These are phyloP conservation scores for Solanum tacnaense DNA, from an alignment of 257 asterid species.

Conservation along the genomic window DNA sequence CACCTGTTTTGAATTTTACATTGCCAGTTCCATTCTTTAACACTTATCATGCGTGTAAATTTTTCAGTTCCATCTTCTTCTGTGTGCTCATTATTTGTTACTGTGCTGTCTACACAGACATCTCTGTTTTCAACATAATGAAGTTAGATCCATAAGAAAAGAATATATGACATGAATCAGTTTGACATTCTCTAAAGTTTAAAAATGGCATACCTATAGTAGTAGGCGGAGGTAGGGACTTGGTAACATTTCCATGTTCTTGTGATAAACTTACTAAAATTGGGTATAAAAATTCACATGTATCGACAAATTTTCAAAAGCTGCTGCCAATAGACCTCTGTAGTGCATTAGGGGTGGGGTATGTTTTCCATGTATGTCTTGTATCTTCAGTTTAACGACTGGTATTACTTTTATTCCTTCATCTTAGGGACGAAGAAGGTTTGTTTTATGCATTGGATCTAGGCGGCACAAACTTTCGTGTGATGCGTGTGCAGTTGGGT, in stretches of 20 bases:
- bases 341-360: background rate
- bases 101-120: too few species aligned
- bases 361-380: background rate
- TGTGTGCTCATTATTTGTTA: too few species aligned
- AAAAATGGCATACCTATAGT: too few species aligned
- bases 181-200: too few species aligned
- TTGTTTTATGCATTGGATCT: constrained; percentile 85
- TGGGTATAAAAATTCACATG: background rate
- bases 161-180: too few species aligned
- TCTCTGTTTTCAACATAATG: too few species aligned
- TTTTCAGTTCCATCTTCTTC: too few species aligned
- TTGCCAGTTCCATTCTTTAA: too few species aligned
- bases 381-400: background rate
- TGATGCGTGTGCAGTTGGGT: constrained; percentile 66
- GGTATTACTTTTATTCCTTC: constrained; percentile 6
- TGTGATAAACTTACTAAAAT: background rate
- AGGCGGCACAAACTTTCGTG: constrained; percentile 95
- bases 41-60: too few species aligned
- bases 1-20: too few species aligned
- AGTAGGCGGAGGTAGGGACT: background rate
- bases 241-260: background rate
- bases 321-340: background rate
- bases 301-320: background rate
- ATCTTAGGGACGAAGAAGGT: constrained; percentile 62
- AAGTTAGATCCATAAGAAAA: too few species aligned